Conservation (phyloP, 306 rosid species). For the Elaeagnus macrophylla region DNA sequence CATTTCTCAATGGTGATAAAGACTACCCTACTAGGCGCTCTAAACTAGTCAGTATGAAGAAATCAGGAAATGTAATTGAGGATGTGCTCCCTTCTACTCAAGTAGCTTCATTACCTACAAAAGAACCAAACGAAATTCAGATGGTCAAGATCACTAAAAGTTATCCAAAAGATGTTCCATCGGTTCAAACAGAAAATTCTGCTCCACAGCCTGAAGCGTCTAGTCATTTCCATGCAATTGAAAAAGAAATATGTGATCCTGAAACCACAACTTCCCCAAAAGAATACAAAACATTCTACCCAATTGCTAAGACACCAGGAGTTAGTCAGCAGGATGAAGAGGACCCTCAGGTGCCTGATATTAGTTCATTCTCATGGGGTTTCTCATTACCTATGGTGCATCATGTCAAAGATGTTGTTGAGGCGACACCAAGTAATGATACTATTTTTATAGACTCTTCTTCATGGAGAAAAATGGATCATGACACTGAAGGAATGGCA, state of each 20-base stretch:
- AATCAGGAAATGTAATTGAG: constrained; percentile 45
- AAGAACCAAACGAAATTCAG: constrained; percentile 30
- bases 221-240: constrained; percentile 20
- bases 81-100: constrained; percentile 47
- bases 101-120: constrained; percentile 23
- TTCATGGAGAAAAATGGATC: constrained; percentile 26
- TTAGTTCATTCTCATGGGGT: constrained; percentile 23
- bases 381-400: constrained; percentile 37
- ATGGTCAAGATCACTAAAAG: constrained; percentile 21
- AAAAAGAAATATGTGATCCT: constrained; percentile 45
- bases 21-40: constrained; percentile 86
- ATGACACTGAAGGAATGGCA: constrained; percentile 30
- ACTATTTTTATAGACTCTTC: constrained; percentile 27
- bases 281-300: constrained; percentile 30
- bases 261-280: constrained; percentile 35
- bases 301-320: constrained; percentile 20
- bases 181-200: constrained; percentile 31
- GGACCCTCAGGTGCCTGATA: constrained; percentile 21
- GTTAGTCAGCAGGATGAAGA: constrained; percentile 26
- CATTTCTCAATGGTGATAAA: constrained; percentile 55
- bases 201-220: constrained; percentile 5
- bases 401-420: constrained; percentile 26
- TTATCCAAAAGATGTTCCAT: constrained; percentile 25
- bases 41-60: constrained; percentile 64
- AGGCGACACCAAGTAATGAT: constrained; percentile 28